Percentiles rank a stretch among this genome's conserved stretches.
These are phyloP conservation scores for Pseudodiploospora longispora DNA, from an alignment of 2,329 filamentous ascomycete genomes.

Conservation along the genomic window DNA sequence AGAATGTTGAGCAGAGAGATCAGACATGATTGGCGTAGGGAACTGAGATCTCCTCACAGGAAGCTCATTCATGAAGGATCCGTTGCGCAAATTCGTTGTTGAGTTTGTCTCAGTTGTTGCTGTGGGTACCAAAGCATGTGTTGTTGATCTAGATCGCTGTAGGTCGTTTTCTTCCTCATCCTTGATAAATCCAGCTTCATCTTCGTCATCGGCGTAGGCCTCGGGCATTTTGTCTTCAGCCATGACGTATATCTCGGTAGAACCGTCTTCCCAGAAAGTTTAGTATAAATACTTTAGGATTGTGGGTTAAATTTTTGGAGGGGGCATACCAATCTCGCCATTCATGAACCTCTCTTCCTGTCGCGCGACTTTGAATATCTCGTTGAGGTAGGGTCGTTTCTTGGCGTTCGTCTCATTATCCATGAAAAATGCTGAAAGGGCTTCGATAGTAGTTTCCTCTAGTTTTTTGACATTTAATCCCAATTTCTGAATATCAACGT, in stretches of 20 bases:
- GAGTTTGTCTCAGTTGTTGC: constrained; percentile 30
- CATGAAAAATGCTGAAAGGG: constrained; percentile 48
- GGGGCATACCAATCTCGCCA: constrained; percentile 46
- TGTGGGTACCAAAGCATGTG: constrained; percentile 24
- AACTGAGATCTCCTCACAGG: constrained; percentile 36
- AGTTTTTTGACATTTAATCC: constrained; percentile 46
- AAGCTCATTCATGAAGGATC: constrained; percentile 34
- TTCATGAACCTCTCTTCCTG: constrained; percentile 48
- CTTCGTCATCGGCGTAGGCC: constrained; percentile 39
- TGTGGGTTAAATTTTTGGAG: background rate
- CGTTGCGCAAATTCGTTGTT: constrained; percentile 20
- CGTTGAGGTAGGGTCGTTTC: constrained; percentile 48
- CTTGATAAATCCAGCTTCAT: constrained; percentile 33
- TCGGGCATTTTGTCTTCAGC: constrained; percentile 43
- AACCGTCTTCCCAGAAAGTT: constrained; percentile 31
- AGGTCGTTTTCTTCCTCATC: constrained; percentile 35
- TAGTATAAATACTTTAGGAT: constrained; percentile 1
- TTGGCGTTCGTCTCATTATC: constrained; percentile 47
- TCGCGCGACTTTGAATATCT: constrained; percentile 54
- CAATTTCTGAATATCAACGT: constrained; percentile 44
- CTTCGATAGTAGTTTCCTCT: constrained; percentile 50
- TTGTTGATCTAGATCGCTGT: constrained; percentile 26
- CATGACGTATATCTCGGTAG: constrained; percentile 41
- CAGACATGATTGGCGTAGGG: constrained; percentile 32
- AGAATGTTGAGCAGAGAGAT: constrained; percentile 32